Base-by-base conservation (phyloP, 176 grass and related monocot genomes). In the Eleusine coracana region DNA sequence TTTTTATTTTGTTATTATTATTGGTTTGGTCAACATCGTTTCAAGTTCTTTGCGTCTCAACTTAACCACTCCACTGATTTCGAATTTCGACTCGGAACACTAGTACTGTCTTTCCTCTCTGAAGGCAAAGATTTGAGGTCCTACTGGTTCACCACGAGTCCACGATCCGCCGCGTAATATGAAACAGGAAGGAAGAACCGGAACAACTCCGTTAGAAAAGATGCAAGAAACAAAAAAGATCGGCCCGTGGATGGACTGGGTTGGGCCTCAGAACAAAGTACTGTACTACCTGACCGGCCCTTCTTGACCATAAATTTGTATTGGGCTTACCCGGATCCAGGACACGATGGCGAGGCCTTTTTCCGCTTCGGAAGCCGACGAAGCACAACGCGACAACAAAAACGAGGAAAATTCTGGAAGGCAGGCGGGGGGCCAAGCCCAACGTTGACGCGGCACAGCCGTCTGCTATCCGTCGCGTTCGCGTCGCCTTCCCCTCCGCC, bases 381-480 rank as follows among this genome's bases (percentile, higher is more conserved):
- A 20, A 55, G 52, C 17, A 50, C 48, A 50, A 52, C 12, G 50
- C 14, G 50, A 17, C 50, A 52, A 52, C 16, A 52, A 17, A 50
- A 50, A 45, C 42, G 31, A 34, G 31, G 31, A 44, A 46, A 46
- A 12, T 12, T 46, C 44, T 46, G 44, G 8, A 46, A 46, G 44
- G 31, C 29, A 37, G 60, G 62, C 31, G 59, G 59, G 49, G 25
- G 66, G 14, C 16, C 62, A 31, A 21, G 51, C 7, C 38, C 16
- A 13, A 45, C 68, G 67, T 60, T 60, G 79, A 71, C 80, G 55
- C 68, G 40, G 38, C 31, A 66, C 55, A 44, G 64, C 73, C 75
- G 60, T 68, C 76, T 67, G 86, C 59, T 37, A 71, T 18, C 58
- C 80, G 17, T 83, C 86, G 17, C 16, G 37, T 49, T 39, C 65